Base-by-base conservation (phyloP, 1,284 basidiomycete genomes). In the Apiotrichum domesticum region DNA sequence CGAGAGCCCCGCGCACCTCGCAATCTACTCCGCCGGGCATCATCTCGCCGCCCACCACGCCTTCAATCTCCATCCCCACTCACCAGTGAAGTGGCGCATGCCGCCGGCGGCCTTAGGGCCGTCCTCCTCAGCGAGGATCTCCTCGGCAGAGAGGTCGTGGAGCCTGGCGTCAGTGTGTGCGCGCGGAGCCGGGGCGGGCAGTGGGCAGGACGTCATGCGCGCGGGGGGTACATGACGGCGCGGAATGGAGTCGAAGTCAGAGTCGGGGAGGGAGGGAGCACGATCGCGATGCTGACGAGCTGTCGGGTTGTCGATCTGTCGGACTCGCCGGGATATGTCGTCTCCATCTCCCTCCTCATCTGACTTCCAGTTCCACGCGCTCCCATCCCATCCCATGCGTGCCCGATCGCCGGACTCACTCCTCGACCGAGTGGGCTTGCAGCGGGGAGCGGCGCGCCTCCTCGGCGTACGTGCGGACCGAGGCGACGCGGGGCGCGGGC, bases 41-140 rank as follows among this genome's bases (percentile, higher is more conserved):
- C 37, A 15, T 4, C 43, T 29, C 46, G 6, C 11, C 39, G 6
- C 21, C 43, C 44, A 29, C 35, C 51, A 21, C 40, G n/a, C 32
- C 15, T 14, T 9, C 41, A 10, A 8, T 7, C 8, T 10, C 35
- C 15, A 5, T 11, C 5, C 13, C 32, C 42, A 67, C 84, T 66
- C 69, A 90, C 89, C 88, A 55, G 90, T 94, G 72, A 94, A 94
- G 78, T 94, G 90, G 71, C 90, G 83, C 83, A 97, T 85, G 50
- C 50, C 49, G 10, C 56, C 56, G n/a, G 87, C 80, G 65, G 91
- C 88, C 57, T 83, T 84, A 58, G 84, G 80, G 32, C 84, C 81
- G 10, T 85, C 86, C 2, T 83, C 83, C 75, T 92, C 88, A 53
- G 81, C 79, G 57, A 96, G 77, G 67, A 95, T 87, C 64, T 93